Conservation (phyloP, 306 rosid genomes). For the Astragalus membranaceus region DNA sequence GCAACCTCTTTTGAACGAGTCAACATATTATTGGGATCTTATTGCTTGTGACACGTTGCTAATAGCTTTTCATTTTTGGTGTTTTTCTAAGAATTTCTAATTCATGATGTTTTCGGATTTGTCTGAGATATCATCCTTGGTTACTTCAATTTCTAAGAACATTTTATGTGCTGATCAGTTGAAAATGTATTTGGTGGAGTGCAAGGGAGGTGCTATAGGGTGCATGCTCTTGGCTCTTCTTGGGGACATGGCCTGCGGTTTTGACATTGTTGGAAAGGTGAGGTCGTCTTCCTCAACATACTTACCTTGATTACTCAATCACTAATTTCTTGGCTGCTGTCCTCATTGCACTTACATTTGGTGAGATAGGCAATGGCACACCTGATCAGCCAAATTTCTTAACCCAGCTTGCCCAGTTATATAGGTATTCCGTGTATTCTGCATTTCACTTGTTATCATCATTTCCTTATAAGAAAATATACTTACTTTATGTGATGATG, state of each 20-base stretch:
- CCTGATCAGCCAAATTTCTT: constrained; percentile 49
- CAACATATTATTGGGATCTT: neutral
- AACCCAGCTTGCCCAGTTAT: too few species aligned
- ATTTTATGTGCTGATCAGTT: constrained; percentile 20
- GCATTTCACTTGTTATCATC: too few species aligned
- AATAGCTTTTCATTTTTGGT: neutral
- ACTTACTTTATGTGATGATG: too few species aligned
- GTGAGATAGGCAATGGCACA: constrained; percentile 68
- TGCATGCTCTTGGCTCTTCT: constrained; percentile 79
- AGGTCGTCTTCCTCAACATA: constrained; percentile 94
- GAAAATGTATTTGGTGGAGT: constrained; percentile 73
- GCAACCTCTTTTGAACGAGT: neutral
- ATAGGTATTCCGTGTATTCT: too few species aligned
- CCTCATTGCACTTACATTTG: constrained; percentile 69
- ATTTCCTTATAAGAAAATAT: too few species aligned
- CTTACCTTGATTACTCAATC: constrained; percentile 88
- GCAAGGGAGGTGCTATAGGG: constrained; percentile 81
- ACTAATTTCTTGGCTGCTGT: constrained; percentile 80
- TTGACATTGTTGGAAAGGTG: constrained; percentile 70
- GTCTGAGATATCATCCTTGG: constrained; percentile 19
- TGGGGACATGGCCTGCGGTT: constrained; percentile 96
- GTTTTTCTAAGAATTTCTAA: neutral
- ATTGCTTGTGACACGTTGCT: neutral
- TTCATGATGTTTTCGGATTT: constrained; percentile 34
- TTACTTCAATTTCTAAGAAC: constrained; percentile 24